Percentiles rank a stretch among this genome's conserved stretches.
These are phyloP conservation scores for Fusarium sp. DNA, from an alignment of 2,329 filamentous ascomycete genomes.

Conservation along the genomic window DNA sequence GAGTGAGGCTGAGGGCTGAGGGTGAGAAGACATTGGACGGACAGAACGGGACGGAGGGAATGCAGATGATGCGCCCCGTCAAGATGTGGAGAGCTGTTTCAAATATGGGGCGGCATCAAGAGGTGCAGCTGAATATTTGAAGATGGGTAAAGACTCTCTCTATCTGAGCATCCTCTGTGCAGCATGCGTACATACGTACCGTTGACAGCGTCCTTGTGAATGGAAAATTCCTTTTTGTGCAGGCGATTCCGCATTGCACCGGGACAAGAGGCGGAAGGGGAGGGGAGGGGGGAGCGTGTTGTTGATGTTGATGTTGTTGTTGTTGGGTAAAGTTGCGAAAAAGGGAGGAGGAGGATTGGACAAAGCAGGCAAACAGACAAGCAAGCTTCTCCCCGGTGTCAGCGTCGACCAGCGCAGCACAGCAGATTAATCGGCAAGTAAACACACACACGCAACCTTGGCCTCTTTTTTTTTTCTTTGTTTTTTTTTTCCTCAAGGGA, in stretches of 20 bases:
- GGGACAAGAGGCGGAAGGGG: background rate
- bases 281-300: conserved; percentile 1
- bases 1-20: conserved; percentile 8
- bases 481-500: conserved; percentile 7
- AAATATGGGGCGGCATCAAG: conserved; percentile 30
- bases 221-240: conserved; percentile 48
- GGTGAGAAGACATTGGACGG: conserved; percentile 13
- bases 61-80: conserved; percentile 30
- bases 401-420: conserved; percentile 4
- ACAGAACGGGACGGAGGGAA: conserved; percentile 5
- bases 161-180: background rate
- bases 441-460: conserved; percentile 12
- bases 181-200: conserved; percentile 27
- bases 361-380: conserved; percentile 4
- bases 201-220: conserved; percentile 46
- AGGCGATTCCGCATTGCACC: conserved; percentile 48
- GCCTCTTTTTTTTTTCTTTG: background rate
- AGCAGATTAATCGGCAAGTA: conserved; percentile 5
- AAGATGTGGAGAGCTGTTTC: conserved; percentile 41
- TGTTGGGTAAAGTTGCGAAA: conserved; percentile 16
- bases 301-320: conserved; percentile 1
- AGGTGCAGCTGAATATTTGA: background rate
- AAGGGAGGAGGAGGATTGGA: conserved; percentile 6
- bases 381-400: background rate
- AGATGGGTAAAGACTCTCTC: background rate